These are phyloP conservation scores for Triticum aestivum DNA, from an alignment of 176 grass and related monocot species.

Conservation along the genomic window IWGSC_CS_RefSeq_v2.1 NC_057808.1:351737693-351738192, in stretches of 20 bases:
- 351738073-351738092: slow-evolving; percentile 20
- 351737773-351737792: not conserved
- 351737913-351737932: not conserved
- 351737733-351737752: not conserved
- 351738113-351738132: not conserved
- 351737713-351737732: not conserved
- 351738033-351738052: slow-evolving; percentile 51
- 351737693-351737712: slow-evolving; percentile 24
- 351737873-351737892: not conserved
- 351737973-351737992: slow-evolving; percentile 42
- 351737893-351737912: not conserved
- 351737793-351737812: not conserved
- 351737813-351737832: not conserved
- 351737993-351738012: slow-evolving; percentile 36
- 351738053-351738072: slow-evolving; percentile 52
- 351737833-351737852: not conserved
- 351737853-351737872: not conserved
- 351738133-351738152: not conserved
- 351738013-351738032: slow-evolving; percentile 27
- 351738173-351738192: slow-evolving; percentile 59
- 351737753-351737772: not conserved
- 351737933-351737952: not conserved
- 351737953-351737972: not conserved
- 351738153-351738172: slow-evolving; percentile 38
- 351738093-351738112: slow-evolving; percentile 31